Base-by-base conservation (phyloP, 2,329 filamentous ascomycete species). In the Gaeumannomyces sp. region DNA sequence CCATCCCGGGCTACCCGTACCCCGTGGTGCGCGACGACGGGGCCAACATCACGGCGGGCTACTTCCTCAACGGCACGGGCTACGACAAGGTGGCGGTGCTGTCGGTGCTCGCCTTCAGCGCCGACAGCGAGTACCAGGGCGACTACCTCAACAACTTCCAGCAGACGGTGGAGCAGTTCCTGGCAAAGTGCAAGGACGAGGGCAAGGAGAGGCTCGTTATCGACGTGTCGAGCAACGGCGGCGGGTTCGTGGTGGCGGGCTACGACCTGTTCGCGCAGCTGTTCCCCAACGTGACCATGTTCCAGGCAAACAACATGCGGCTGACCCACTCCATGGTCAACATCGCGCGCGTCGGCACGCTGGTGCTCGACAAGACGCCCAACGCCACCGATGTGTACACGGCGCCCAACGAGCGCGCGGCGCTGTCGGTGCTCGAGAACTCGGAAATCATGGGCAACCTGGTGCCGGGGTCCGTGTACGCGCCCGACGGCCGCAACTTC, bases 121-220 rank as follows among this genome's bases (percentile, higher is more conserved):
- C 69, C 50, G 67, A 69, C 50, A 61, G 27, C 11, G 64, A 62
- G 19, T 65, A 70, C 16, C 66, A 70, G 28, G 60, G 64, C 2
- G 65, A 69, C 27, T 73, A 72, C 60, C 64, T 74, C 28, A 28
- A 5, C 38, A 64, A 61, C 29, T 80, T 78, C 66, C 74, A 79
- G 61, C 69, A 76, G 29, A 76, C 77, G 65, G 73, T 79, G 59
- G 72, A 73, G 58, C 65, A 72, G n/a, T 75, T 76, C 13, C 67
- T 73, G 0, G 76, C 77, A 11, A 69, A 76, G 57, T 79, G 79
- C 16, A 78, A 79, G 58, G 67, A 79, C 2, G 79, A 77, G 0
- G 82, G 81, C 65, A 87, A 86, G 75, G 85, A 79, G 60, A 85
- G 84, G 72, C 79, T 89, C 0, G 80, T 89, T 13, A 76, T 89